Conservation (phyloP, 495 filamentous ascomycete species). For the Penicillium waksmanii region DNA sequence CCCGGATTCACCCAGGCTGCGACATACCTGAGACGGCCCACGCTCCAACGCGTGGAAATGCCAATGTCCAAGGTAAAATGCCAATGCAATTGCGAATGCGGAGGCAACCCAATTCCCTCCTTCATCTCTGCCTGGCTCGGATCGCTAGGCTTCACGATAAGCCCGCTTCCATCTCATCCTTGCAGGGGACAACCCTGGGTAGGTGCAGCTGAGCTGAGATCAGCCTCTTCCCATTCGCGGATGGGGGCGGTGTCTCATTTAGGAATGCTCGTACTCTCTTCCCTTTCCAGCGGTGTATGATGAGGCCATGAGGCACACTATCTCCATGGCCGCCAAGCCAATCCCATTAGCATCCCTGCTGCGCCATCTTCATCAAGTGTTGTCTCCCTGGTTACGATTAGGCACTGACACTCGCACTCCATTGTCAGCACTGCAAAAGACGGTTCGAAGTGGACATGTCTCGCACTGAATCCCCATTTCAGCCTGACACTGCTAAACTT, state of each 20-base stretch:
- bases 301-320: not conserved
- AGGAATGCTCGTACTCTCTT: slow-evolving; percentile 5
- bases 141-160: not conserved
- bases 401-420: not conserved
- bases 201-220: slow-evolving; percentile 3
- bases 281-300: not conserved
- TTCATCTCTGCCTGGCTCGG: not conserved
- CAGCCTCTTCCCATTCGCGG: not conserved
- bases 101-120: slow-evolving; percentile 5
- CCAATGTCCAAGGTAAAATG: not conserved
- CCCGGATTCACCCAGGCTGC: slow-evolving; percentile 3
- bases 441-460: not conserved
- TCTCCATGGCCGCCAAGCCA: not conserved
- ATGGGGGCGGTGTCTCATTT: not conserved
- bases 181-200: not conserved
- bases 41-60: slow-evolving; percentile 3
- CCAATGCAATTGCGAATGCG: not conserved
- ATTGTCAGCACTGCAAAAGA: not conserved
- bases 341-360: not conserved
- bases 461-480: slow-evolving; percentile 2
- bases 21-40: slow-evolving; percentile 1
- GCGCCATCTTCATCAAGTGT: not conserved
- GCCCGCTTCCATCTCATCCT: slow-evolving; percentile 1
- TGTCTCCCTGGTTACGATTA: not conserved
- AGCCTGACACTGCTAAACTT: slow-evolving; percentile 1